Percentiles rank a stretch among this genome's conserved stretches.
Conservation (phyloP, 352 stramenopile species). For the Phytophthora tubulina region DNA sequence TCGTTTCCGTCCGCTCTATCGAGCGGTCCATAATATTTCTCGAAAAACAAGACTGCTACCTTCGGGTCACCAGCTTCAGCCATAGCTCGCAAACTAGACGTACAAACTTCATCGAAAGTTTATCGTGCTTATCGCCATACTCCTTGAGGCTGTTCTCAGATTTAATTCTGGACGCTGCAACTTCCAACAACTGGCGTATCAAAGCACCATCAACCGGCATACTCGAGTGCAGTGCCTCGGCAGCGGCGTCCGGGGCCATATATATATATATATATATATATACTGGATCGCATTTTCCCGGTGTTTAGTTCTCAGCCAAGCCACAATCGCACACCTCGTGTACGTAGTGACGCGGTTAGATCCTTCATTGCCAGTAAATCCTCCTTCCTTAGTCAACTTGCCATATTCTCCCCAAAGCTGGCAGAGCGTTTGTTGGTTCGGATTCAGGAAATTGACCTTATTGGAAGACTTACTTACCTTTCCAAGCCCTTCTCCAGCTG, state of each 20-base stretch:
- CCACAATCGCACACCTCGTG: background rate
- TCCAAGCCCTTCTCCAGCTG: background rate
- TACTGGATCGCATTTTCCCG: slow-evolving; percentile 8
- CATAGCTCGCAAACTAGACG: slow-evolving; percentile 9
- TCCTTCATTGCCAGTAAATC: slow-evolving; percentile 1
- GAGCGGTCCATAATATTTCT: slow-evolving; percentile 2
- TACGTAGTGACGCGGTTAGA: background rate
- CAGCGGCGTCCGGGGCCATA: background rate
- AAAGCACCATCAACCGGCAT: background rate
- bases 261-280: slow-evolving; percentile 10
- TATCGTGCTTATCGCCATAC: background rate
- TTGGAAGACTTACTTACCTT: background rate
- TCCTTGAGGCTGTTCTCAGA: background rate
- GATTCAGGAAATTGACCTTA: background rate
- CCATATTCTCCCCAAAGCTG: background rate
- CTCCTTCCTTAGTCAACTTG: background rate
- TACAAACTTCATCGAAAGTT: slow-evolving; percentile 14
- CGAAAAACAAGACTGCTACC: slow-evolving; percentile 24
- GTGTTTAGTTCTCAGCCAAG: background rate
- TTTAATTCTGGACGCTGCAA: background rate
- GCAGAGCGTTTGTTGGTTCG: background rate
- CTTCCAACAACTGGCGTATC: slow-evolving; percentile 15
- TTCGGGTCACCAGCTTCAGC: slow-evolving; percentile 5
- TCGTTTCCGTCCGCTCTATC: slow-evolving; percentile 10
- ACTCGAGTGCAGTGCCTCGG: background rate